Conservation (phyloP, 2,329 filamentous ascomycete species). For the Sclerotinia nivalis region DNA sequence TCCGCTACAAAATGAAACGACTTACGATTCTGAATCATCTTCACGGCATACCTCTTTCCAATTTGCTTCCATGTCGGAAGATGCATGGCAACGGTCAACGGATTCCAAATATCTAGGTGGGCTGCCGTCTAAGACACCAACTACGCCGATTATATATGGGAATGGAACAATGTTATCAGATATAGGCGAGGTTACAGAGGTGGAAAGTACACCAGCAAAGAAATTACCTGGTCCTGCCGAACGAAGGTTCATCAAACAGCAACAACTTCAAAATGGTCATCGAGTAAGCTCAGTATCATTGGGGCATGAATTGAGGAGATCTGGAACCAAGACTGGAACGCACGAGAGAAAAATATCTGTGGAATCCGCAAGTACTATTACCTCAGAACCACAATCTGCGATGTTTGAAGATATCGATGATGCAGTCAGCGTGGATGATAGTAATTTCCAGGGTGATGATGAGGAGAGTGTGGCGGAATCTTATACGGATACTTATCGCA, state of each 20-base stretch:
- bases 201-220: conserved; percentile 50
- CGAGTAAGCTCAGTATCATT: conserved; percentile 51
- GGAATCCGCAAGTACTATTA: conserved; percentile 63
- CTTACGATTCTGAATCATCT: conserved; percentile 54
- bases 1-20: conserved; percentile 62
- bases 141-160: conserved; percentile 67
- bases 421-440: conserved; percentile 61
- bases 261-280: conserved; percentile 29
- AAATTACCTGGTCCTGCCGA: conserved; percentile 39
- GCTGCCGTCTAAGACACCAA: conserved; percentile 49
- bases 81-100: conserved; percentile 40
- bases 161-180: conserved; percentile 70
- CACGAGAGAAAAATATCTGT: conserved; percentile 57
- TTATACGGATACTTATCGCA: conserved; percentile 39
- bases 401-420: conserved; percentile 64
- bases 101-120: conserved; percentile 39
- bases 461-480: conserved; percentile 60
- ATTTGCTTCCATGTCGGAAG: conserved; percentile 38
- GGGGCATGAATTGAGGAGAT: conserved; percentile 48
- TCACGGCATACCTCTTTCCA: conserved; percentile 45
- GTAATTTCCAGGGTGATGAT: conserved; percentile 66
- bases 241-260: conserved; percentile 37
- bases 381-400: conserved; percentile 49
- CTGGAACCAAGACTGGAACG: conserved; percentile 47
- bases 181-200: conserved; percentile 59